A percentile compares a stretch with the other conserved stretches of the same genome.
Evolutionary conservation across 2,329 filamentous ascomycete genomes (phyloP).

Genomic region (Venturia aucupariae): DNA sequence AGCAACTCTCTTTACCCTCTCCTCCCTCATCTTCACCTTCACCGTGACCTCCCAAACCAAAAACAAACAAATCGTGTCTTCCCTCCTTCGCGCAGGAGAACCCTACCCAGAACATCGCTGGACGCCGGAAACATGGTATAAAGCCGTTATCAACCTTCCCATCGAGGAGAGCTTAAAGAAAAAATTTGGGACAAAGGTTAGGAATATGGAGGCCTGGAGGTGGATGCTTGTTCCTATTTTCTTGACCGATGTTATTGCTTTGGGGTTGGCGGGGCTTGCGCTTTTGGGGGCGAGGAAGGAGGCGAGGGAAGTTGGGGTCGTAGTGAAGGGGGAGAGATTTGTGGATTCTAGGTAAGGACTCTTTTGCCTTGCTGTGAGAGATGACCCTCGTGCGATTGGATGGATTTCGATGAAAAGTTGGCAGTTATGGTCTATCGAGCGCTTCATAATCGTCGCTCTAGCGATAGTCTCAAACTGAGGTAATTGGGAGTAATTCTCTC

Average conservation of each 20-base stretch:
- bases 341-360: not conserved
- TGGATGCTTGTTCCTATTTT: constrained; percentile 27
- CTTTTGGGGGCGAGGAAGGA: constrained; percentile 21
- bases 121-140: constrained; percentile 28
- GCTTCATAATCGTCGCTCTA: not conserved
- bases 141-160: constrained; percentile 24
- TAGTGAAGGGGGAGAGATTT: not conserved
- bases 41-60: constrained; percentile 21
- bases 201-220: constrained; percentile 25
- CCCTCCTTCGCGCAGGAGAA: constrained; percentile 20
- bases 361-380: too few species aligned
- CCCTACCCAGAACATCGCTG: constrained; percentile 23
- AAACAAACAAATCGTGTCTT: constrained; percentile 18
- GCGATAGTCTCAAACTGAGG: not conserved
- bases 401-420: not conserved
- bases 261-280: constrained; percentile 18
- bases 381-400: not conserved
- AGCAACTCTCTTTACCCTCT: constrained; percentile 24
- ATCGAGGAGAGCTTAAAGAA: constrained; percentile 17
- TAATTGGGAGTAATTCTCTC: not conserved
- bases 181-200: constrained; percentile 20
- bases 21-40: constrained; percentile 25
- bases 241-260: constrained; percentile 20
- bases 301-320: not conserved
- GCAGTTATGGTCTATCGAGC: not conserved